phyloP scores from a whole-genome alignment of 805 yeast species.

The Groenewaldozyma tartarivorans region DNA sequence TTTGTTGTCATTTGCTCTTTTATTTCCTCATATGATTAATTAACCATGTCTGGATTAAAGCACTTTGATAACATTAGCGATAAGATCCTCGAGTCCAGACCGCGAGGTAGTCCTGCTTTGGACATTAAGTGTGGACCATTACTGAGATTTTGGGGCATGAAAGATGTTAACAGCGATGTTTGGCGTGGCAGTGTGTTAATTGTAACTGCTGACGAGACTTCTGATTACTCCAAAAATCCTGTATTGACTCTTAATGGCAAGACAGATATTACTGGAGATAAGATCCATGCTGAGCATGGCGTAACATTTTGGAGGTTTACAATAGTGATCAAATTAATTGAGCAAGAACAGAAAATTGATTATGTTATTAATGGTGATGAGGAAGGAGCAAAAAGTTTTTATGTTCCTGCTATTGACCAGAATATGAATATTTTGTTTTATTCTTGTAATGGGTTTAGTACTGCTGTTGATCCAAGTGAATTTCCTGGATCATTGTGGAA shows the following conservation, averaged over 20 bases:
- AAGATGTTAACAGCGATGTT: constrained; percentile 37
- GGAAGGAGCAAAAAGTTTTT: constrained; percentile 50
- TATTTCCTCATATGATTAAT: not conserved
- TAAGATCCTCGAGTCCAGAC: not conserved
- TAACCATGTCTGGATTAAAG: not conserved
- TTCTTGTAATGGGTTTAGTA: constrained; percentile 87
- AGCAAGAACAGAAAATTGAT: constrained; percentile 50
- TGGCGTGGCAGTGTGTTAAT: constrained; percentile 66
- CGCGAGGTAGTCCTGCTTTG: constrained; percentile 16
- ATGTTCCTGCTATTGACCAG: constrained; percentile 50
- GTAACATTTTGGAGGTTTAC: constrained; percentile 58
- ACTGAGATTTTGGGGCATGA: constrained; percentile 54
- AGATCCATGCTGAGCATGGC: constrained; percentile 37
- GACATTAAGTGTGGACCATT: constrained; percentile 53
- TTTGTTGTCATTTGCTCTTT: not conserved
- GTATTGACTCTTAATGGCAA: constrained; percentile 19
- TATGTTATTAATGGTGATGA: constrained; percentile 46
- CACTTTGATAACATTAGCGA: not conserved
- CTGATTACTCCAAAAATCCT: constrained; percentile 21
- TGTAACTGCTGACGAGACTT: constrained; percentile 40
- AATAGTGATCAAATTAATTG: constrained; percentile 40
- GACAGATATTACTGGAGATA: constrained; percentile 22
- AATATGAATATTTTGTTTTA: constrained; percentile 76
- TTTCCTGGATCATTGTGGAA: constrained; percentile 79
- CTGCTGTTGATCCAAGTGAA: constrained; percentile 52